These are phyloP conservation scores for Knoxdaviesia proteae DNA, from an alignment of 2,329 filamentous ascomycete species.

Conservation along the genomic window DNA sequence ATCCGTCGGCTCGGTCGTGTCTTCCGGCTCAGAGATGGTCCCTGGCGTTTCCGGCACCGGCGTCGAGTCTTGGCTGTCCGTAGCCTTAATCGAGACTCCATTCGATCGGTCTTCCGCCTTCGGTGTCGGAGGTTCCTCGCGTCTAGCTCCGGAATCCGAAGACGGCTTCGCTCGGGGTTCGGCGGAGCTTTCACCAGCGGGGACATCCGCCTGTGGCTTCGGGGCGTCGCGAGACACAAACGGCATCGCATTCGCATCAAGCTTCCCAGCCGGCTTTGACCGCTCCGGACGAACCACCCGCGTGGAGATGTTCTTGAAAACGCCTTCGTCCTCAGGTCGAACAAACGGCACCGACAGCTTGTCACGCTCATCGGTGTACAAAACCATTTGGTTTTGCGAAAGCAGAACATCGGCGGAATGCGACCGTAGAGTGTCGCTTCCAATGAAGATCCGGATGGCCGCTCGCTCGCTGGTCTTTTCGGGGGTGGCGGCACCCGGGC, in stretches of 20 bases:
- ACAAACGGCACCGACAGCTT: constrained; percentile 83
- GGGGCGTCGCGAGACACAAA: constrained; percentile 17
- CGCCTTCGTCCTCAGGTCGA: constrained; percentile 65
- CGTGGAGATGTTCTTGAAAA: constrained; percentile 61
- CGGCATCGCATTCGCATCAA: constrained; percentile 24
- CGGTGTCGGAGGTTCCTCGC: not conserved
- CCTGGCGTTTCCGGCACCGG: no score
- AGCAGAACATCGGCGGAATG: constrained; percentile 84
- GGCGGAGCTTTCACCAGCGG: no score
- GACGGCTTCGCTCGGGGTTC: no score
- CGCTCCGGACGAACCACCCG: constrained; percentile 31
- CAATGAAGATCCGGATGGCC: constrained; percentile 63
- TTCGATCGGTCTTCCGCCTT: not conserved
- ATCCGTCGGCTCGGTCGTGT: constrained; percentile 2
- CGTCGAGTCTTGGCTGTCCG: no score
- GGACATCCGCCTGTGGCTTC: constrained; percentile 5
- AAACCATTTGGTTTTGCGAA: constrained; percentile 71
- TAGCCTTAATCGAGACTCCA: no score
- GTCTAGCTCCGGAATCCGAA: no score
- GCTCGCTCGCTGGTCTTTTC: not conserved
- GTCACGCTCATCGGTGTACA: constrained; percentile 71
- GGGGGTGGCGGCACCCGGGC: not conserved
- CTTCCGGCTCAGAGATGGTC: no score
- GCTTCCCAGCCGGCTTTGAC: constrained; percentile 35
- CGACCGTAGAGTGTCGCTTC: constrained; percentile 67